Evolutionary conservation across 768 basidiomycete species (phyloP).

Genomic region (Podaxis pistillaris): DNA sequence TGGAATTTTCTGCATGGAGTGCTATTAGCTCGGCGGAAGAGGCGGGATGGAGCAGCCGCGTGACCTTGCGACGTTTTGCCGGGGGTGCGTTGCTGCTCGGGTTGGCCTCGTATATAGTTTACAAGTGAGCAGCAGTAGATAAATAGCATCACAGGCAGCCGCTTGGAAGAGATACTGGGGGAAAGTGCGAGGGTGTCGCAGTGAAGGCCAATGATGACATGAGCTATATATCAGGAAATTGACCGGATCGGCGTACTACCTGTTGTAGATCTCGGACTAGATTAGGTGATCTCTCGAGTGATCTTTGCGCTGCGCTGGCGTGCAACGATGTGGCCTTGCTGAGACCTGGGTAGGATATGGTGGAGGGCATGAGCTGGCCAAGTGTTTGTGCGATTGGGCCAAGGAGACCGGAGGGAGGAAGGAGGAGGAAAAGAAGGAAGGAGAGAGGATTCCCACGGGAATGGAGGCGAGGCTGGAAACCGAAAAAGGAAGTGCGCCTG

Average conservation of each 20-base stretch:
- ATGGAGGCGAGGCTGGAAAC: slow-evolving; percentile 17
- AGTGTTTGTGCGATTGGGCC: slow-evolving; percentile 17
- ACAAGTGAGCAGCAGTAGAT: background rate
- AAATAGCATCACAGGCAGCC: background rate
- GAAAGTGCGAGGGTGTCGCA: slow-evolving; percentile 7
- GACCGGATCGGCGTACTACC: slow-evolving; percentile 24
- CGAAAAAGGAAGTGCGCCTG: slow-evolving; percentile 35
- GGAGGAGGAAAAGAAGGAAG: slow-evolving; percentile 12
- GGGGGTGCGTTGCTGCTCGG: background rate
- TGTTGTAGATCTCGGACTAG: slow-evolving; percentile 30
- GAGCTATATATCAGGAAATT: slow-evolving; percentile 19
- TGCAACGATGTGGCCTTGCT: background rate
- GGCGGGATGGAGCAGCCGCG: slow-evolving; percentile 7
- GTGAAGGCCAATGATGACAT: slow-evolving; percentile 9
- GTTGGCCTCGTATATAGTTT: background rate
- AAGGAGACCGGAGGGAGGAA: background rate
- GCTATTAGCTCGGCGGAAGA: slow-evolving; percentile 8
- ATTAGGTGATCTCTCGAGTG: slow-evolving; percentile 18
- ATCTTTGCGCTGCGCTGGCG: background rate
- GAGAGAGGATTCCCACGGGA: slow-evolving; percentile 19
- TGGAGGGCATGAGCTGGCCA: slow-evolving; percentile 8
- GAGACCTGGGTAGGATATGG: background rate
- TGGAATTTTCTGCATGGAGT: background rate
- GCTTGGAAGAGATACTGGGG: background rate
- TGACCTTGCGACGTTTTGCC: slow-evolving; percentile 10